phyloP scores from a whole-genome alignment of 495 filamentous ascomycete genomes.

The Bathelium albidoporum region DNA sequence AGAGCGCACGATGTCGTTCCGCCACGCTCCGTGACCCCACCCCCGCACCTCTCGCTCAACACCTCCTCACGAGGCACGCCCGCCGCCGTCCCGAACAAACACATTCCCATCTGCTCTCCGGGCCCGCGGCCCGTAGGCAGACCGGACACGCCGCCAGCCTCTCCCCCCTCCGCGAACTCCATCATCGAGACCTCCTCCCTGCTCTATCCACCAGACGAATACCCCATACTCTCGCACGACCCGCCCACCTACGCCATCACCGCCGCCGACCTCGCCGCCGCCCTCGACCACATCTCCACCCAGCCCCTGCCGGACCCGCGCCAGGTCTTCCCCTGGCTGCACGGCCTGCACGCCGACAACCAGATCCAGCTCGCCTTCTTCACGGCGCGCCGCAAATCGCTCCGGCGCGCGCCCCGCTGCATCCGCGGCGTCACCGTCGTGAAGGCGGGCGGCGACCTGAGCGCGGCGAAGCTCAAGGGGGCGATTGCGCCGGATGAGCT shows the following conservation, averaged over 20 bases:
- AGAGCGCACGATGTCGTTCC: conserved; percentile 24
- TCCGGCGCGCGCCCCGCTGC: conserved; percentile 65
- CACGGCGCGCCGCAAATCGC: conserved; percentile 57
- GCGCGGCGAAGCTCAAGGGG: conserved; percentile 67
- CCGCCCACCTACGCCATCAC: conserved; percentile 65
- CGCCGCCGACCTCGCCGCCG: conserved; percentile 54
- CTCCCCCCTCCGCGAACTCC: conserved; percentile 44
- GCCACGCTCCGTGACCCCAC: conserved; percentile 24
- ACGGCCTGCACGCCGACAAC: conserved; percentile 86
- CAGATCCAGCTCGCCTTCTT: conserved; percentile 85
- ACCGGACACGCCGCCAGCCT: conserved; percentile 55
- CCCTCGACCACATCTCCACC: conserved; percentile 60
- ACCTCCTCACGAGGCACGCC: conserved; percentile 42
- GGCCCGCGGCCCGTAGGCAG: conserved; percentile 48
- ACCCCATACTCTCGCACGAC: conserved; percentile 43
- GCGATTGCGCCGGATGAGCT: conserved; percentile 74
- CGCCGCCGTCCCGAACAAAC: conserved; percentile 74
- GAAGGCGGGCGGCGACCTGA: conserved; percentile 77
- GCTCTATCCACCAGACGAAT: conserved; percentile 62
- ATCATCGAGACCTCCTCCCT: conserved; percentile 51
- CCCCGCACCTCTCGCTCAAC: conserved; percentile 37
- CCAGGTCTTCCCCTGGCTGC: conserved; percentile 91
- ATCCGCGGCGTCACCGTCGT: conserved; percentile 76
- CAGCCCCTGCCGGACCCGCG: conserved; percentile 75
- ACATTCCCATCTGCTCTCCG: conserved; percentile 74